These are phyloP conservation scores for Sutorius australiensis DNA, from an alignment of 768 basidiomycete species.

Conservation along the genomic window DNA sequence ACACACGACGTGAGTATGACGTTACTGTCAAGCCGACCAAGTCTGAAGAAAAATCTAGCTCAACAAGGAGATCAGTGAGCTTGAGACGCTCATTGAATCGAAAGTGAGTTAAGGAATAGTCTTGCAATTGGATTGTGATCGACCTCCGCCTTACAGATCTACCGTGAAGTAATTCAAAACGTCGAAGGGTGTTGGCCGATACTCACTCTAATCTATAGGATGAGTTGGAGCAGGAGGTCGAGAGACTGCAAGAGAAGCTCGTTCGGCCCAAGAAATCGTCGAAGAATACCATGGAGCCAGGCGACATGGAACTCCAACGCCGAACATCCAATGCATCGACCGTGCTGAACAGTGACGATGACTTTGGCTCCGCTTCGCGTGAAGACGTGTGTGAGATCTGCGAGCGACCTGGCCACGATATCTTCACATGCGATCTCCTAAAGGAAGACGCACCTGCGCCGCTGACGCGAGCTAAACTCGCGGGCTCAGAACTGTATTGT, in stretches of 20 bases:
- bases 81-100: slow-evolving; percentile 90
- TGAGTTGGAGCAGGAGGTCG: slow-evolving; percentile 82
- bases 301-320: slow-evolving; percentile 25
- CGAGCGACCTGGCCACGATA: slow-evolving; percentile 80
- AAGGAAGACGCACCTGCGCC: slow-evolving; percentile 46
- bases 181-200: background rate
- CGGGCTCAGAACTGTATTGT: slow-evolving; percentile 52
- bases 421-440: slow-evolving; percentile 77
- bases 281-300: slow-evolving; percentile 40
- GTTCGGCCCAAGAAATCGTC: slow-evolving; percentile 56
- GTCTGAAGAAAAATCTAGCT: slow-evolving; percentile 44
- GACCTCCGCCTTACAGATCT: slow-evolving; percentile 51
- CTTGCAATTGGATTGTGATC: background rate
- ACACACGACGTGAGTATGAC: slow-evolving; percentile 58
- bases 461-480: slow-evolving; percentile 15
- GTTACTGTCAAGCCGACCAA: background rate
- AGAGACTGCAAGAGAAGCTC: slow-evolving; percentile 69
- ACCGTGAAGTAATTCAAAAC: slow-evolving; percentile 58
- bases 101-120: slow-evolving; percentile 51
- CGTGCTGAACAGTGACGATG: slow-evolving; percentile 24
- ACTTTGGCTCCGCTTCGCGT: slow-evolving; percentile 18
- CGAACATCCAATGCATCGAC: slow-evolving; percentile 20
- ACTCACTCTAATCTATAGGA: slow-evolving; percentile 45
- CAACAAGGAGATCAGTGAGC: slow-evolving; percentile 87
- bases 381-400: slow-evolving; percentile 78